A percentile compares a stretch with the other conserved stretches of the same genome.
These are phyloP conservation scores for Alternaria postmessia DNA, from an alignment of 2,329 filamentous ascomycete species.

Conservation along the genomic window DNA sequence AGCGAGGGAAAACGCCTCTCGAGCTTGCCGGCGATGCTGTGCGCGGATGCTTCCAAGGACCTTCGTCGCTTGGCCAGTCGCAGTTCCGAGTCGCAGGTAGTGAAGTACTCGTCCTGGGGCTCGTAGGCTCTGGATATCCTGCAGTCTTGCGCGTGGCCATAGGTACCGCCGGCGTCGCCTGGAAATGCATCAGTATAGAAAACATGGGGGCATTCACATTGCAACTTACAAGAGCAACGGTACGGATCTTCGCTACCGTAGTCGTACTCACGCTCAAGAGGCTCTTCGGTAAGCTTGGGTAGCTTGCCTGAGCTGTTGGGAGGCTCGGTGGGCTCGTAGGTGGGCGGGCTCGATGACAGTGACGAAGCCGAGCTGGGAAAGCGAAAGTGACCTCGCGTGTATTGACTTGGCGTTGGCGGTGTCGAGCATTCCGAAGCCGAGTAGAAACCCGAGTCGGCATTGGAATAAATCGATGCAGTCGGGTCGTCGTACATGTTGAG, in stretches of 20 bases:
- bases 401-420: slow-evolving; percentile 76
- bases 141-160: slow-evolving; percentile 59
- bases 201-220: slow-evolving; percentile 9
- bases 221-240: slow-evolving; percentile 74
- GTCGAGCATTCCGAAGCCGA: slow-evolving; percentile 73
- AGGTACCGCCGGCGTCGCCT: slow-evolving; percentile 66
- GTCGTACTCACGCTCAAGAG: slow-evolving; percentile 72
- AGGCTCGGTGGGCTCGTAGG: slow-evolving; percentile 63
- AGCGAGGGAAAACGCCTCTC: slow-evolving; percentile 67
- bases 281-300: slow-evolving; percentile 86
- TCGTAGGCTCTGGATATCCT: slow-evolving; percentile 68
- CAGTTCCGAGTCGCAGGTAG: slow-evolving; percentile 65
- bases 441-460: slow-evolving; percentile 49
- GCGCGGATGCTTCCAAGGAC: slow-evolving; percentile 67
- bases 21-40: slow-evolving; percentile 70
- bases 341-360: slow-evolving; percentile 65
- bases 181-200: slow-evolving; percentile 30
- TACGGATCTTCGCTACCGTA: slow-evolving; percentile 59
- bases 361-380: slow-evolving; percentile 82
- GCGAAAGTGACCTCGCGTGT: slow-evolving; percentile 67
- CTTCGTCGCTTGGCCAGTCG: slow-evolving; percentile 65
- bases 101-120: slow-evolving; percentile 67
- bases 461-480: slow-evolving; percentile 44
- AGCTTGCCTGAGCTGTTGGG: slow-evolving; percentile 70
- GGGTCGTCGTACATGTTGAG: slow-evolving; percentile 45